These are phyloP conservation scores for Piper longum DNA, from an alignment of 164 flowering plant genomes.

Conservation along the genomic window DNA sequence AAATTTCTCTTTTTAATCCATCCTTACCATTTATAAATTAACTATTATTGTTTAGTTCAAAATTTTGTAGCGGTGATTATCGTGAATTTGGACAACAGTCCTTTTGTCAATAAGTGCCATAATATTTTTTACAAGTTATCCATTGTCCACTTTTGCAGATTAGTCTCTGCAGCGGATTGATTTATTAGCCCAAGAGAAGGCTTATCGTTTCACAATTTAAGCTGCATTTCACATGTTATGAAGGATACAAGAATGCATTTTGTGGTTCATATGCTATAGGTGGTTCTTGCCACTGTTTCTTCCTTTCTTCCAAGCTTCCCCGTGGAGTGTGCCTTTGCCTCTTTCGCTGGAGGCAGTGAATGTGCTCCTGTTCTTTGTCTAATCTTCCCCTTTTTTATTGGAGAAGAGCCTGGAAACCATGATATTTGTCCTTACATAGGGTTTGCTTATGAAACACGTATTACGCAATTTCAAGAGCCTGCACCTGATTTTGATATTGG, in stretches of 20 bases:
- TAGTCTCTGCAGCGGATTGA: slow-evolving; percentile 15
- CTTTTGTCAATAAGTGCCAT: not conserved
- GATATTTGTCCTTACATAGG: slow-evolving; percentile 9
- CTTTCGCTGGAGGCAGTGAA: slow-evolving; percentile 19
- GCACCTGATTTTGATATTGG: no score
- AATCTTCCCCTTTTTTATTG: slow-evolving; percentile 13
- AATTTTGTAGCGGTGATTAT: no score
- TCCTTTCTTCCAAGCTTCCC: slow-evolving; percentile 17
- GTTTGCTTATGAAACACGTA: slow-evolving; percentile 17
- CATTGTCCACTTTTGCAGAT: slow-evolving; percentile 2
- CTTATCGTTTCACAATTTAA: slow-evolving; percentile 8
- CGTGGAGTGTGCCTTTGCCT: slow-evolving; percentile 8
- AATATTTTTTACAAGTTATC: not conserved
- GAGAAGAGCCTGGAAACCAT: slow-evolving; percentile 8
- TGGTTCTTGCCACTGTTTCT: slow-evolving; percentile 9
- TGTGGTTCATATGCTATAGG: slow-evolving; percentile 5
- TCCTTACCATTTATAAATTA: no score
- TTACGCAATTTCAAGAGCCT: not conserved
- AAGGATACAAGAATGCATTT: slow-evolving; percentile 1
- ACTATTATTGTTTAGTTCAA: no score
- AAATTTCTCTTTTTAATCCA: no score
- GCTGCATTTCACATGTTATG: not conserved
- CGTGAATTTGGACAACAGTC: not conserved
- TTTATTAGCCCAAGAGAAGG: slow-evolving; percentile 8
- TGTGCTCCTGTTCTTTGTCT: slow-evolving; percentile 19